Conservation (phyloP, 768 basidiomycete species). For the Lactifluus subvellereus region DNA sequence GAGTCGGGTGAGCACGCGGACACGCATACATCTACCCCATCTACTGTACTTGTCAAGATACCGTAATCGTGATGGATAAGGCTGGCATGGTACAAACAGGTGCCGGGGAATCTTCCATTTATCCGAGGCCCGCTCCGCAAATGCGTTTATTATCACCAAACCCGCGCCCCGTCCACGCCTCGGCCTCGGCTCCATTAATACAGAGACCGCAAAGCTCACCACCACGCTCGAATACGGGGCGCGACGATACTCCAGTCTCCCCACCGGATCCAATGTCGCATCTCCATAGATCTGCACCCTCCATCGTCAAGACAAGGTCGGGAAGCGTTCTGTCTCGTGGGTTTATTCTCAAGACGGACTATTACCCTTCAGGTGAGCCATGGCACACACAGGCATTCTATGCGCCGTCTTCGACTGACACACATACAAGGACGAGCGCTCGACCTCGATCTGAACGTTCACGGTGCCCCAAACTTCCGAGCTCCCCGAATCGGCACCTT, state of each 20-base stretch:
- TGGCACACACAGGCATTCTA: too few species aligned
- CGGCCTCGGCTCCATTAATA: slow-evolving; percentile 1
- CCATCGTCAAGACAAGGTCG: slow-evolving; percentile 74
- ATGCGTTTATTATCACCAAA: neutral
- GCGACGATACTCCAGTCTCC: neutral
- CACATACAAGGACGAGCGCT: slow-evolving; percentile 69
- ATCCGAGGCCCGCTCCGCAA: neutral
- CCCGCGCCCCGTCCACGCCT: neutral
- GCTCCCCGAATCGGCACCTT: slow-evolving; percentile 70
- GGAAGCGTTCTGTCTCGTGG: slow-evolving; percentile 84
- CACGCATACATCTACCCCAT: neutral
- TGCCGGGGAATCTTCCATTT: neutral
- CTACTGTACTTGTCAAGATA: too few species aligned
- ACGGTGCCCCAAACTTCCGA: slow-evolving; percentile 95
- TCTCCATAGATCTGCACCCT: slow-evolving; percentile 60
- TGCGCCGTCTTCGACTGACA: neutral
- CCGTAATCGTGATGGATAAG: neutral
- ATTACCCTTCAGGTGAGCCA: slow-evolving; percentile 61
- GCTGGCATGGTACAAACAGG: neutral
- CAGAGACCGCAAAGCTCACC: slow-evolving; percentile 16
- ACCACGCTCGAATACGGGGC: neutral
- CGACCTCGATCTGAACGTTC: slow-evolving; percentile 84
- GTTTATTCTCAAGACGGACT: slow-evolving; percentile 92
- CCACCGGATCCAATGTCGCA: slow-evolving; percentile 57
- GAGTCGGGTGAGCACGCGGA: neutral